Evolutionary conservation across 305 asterid genomes (phyloP), one percentile per base, ranked within the genome.

Genomic region (Solanum hybrid): DNA sequence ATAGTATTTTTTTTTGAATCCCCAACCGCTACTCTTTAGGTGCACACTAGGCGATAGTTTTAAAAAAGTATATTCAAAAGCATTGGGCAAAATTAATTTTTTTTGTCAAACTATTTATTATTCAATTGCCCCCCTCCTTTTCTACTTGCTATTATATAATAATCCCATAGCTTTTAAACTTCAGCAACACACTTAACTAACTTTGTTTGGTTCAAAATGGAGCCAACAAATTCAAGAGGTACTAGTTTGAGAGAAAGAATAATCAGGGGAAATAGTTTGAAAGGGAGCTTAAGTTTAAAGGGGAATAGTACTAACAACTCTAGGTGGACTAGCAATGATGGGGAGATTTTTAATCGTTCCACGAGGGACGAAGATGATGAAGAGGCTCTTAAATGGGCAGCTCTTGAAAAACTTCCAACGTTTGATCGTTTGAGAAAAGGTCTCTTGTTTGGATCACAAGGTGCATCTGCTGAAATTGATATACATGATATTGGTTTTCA

Each of bases 331-430:
- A 24, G 79, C 81, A 76, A 51, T 32, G 89, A 36, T 0, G 87
- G 41, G 13, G 89, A 90, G 72, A 84, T 77, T 22, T 90, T 90
- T 79, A 87, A 79, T 10, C 11, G 65, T 79, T 87, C 88, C 10
- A 36, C 84, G 20, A 84, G 76, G 8, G 90, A 87, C 0, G 85
- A 90, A 81, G 90, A 90, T 3, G 90, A 90, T 24, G 90, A 90
- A 39, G 91, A 90, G 20, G 91, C 91, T 17, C 90, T 90, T 13
- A 90, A 87, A 87, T 90, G 91, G 90, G 91, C 90, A 10, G 87
- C 91, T 20, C 91, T 87, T 1, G 91, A 87, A 57, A 90, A 87
- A 38, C 91, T 90, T 32, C 90, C 91, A 4, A 90, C 91, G 0
- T 87, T 87, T 9, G 72, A 79, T 26, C 83, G 88, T 15, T 61